These are phyloP conservation scores for Myochromella boudieri DNA, from an alignment of 768 basidiomycete genomes.

Conservation along the genomic window DNA sequence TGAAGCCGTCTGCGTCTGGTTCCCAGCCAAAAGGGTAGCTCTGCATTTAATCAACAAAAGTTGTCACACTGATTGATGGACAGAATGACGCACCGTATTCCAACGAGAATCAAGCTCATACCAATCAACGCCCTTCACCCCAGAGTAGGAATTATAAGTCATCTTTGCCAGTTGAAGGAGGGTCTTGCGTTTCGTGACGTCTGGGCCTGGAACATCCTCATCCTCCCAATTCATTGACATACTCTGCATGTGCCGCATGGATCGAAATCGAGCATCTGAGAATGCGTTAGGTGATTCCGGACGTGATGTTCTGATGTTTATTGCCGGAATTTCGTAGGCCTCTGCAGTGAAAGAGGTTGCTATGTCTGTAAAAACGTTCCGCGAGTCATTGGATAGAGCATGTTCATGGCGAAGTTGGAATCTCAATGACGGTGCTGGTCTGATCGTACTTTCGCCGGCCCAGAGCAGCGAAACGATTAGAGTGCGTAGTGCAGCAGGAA, in stretches of 20 bases:
- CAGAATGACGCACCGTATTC: conserved; percentile 47
- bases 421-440: conserved; percentile 35
- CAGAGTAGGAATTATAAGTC: conserved; percentile 79
- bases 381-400: conserved; percentile 51
- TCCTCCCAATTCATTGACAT: conserved; percentile 60
- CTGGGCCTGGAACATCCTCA: conserved; percentile 64
- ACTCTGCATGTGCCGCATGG: conserved; percentile 37
- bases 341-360: conserved; percentile 31
- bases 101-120: conserved; percentile 65
- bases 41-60: conserved; percentile 28
- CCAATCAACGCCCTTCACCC: conserved; percentile 59
- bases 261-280: conserved; percentile 33
- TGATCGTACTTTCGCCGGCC: conserved; percentile 28
- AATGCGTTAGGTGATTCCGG: conserved; percentile 47
- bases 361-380: conserved; percentile 59
- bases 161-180: conserved; percentile 84
- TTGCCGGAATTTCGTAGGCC: conserved; percentile 42
- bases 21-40: conserved; percentile 87
- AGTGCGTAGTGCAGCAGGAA: conserved; percentile 42
- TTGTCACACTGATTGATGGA: background rate
- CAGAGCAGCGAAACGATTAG: conserved; percentile 43
- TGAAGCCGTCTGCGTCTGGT: conserved; percentile 83
- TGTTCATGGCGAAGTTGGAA: conserved; percentile 72
- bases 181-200: conserved; percentile 70
- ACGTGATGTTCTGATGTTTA: conserved; percentile 37